Conservation (phyloP, 805 yeast genomes). For the Metschnikowia kofuensis region DNA sequence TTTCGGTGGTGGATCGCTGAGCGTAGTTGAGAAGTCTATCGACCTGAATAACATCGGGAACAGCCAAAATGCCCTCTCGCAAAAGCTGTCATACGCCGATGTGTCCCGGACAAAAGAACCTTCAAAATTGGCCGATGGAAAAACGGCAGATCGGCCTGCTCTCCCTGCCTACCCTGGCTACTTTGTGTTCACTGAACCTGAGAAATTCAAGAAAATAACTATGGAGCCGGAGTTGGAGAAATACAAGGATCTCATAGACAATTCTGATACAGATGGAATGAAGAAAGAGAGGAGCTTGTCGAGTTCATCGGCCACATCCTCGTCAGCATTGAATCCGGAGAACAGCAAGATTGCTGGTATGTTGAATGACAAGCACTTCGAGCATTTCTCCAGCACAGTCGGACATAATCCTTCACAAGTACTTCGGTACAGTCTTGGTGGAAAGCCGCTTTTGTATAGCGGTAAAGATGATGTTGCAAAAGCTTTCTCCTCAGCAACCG, state of each 20-base stretch:
- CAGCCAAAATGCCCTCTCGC: constrained; percentile 1
- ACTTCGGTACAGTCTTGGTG: constrained; percentile 77
- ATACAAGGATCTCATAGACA: constrained; percentile 47
- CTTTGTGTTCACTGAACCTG: constrained; percentile 70
- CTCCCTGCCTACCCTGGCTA: constrained; percentile 61
- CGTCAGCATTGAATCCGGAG: constrained; percentile 19
- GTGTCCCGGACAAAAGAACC: not conserved
- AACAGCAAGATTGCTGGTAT: constrained; percentile 42
- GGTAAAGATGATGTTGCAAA: constrained; percentile 54
- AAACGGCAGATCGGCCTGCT: constrained; percentile 1
- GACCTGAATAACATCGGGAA: constrained; percentile 1
- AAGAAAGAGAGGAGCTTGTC: constrained; percentile 17
- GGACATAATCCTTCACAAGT: constrained; percentile 86
- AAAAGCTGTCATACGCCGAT: constrained; percentile 7
- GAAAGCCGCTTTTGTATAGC: constrained; percentile 72
- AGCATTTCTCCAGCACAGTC: constrained; percentile 69
- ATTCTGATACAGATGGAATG: constrained; percentile 38
- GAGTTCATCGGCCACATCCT: constrained; percentile 14
- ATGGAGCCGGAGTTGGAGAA: constrained; percentile 51
- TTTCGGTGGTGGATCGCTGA: constrained; percentile 12
- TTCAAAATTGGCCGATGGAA: not conserved
- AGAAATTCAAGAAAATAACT: constrained; percentile 53
- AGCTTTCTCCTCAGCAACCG: constrained; percentile 33
- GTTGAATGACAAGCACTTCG: constrained; percentile 75
- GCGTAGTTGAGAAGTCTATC: not conserved